phyloP scores from a whole-genome alignment of 2,329 filamentous ascomycete species.

The Rachicladosporium sp. region DNA sequence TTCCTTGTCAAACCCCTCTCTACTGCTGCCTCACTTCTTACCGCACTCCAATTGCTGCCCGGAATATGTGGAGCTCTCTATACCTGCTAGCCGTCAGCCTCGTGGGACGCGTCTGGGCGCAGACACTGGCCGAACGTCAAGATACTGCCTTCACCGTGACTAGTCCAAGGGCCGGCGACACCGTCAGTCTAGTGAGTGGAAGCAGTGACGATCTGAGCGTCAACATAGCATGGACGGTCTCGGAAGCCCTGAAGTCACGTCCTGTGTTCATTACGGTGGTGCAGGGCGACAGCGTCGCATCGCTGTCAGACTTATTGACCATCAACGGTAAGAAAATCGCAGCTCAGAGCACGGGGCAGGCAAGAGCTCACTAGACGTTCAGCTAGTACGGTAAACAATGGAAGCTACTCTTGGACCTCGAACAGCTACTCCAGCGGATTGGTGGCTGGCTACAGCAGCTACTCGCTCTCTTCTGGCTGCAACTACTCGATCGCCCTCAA shows the following conservation, averaged over 20 bases:
- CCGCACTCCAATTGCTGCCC: too few species aligned
- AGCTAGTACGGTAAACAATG: slow-evolving; percentile 3
- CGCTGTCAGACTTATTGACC: not conserved
- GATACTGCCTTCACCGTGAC: not conserved
- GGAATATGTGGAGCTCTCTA: too few species aligned
- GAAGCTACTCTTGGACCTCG: slow-evolving; percentile 3
- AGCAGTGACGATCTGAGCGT: not conserved
- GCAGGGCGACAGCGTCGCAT: slow-evolving; percentile 1
- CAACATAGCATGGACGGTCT: slow-evolving; percentile 3
- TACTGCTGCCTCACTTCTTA: too few species aligned
- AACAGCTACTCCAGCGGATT: slow-evolving; percentile 3
- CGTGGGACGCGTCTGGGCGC: too few species aligned
- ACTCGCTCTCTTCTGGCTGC: slow-evolving; percentile 3
- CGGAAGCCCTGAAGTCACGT: not conserved
- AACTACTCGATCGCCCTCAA: slow-evolving; percentile 8
- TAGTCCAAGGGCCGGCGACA: slow-evolving; percentile 2
- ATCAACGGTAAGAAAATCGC: slow-evolving; percentile 1
- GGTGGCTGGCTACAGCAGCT: slow-evolving; percentile 1
- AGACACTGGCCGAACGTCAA: too few species aligned
- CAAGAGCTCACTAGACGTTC: too few species aligned
- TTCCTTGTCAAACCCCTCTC: too few species aligned
- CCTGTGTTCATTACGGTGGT: slow-evolving; percentile 3
- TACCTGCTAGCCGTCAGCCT: too few species aligned
- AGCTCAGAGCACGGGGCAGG: too few species aligned
- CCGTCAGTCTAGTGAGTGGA: not conserved